Evolutionary conservation across 2,329 filamentous ascomycete genomes (phyloP), one percentile per base, ranked within the genome.

Genomic region (Fusarium bulbicola): DNA sequence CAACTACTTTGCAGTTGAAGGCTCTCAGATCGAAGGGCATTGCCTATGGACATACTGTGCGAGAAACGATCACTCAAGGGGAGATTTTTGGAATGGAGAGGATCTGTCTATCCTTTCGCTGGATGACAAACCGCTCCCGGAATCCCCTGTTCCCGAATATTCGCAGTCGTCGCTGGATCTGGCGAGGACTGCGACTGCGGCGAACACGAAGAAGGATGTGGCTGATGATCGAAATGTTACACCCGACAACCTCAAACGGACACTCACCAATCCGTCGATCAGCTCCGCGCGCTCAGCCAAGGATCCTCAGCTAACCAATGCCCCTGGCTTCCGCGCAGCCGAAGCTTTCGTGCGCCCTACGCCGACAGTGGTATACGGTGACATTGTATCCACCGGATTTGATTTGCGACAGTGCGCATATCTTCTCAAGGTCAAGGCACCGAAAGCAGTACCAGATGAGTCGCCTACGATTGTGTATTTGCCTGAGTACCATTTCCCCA

Each of bases 71-170:
- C 96, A 99, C 79, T 86, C 92, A 78, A 92, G 93, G 83, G 96
- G 96, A 61, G 96, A 99, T 78, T 91, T 94, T 74, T 99, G 96
- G 96, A 99, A 99, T 75, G 96, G 96, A 52, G 96, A 99, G 81
- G 96, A 99, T 80, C 84, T 99, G 39, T 98, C 95, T 10, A 96
- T 99, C 61, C 92, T 91, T 79, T 98, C 94, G 0, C 76, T 90
- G 10, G 95, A 99, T 79, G 97, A 99, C 81, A 91, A 90, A 61
- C 83, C 86, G 21, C 80, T 92, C 43, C 86, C 88, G 5, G 78
- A 85, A 43, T 89, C 88, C 6, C 80, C 86, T 11, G 68, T 89
- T 7, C 87, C 87, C 2, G 85, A 79, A 66, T 83, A 77, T 8
- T 78, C 83, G 59, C 85, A 82, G 52, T 88, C 89, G 3, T 85